Evolutionary conservation across 768 basidiomycete species (phyloP).

Genomic region (Dioszegia hungarica): DNA sequence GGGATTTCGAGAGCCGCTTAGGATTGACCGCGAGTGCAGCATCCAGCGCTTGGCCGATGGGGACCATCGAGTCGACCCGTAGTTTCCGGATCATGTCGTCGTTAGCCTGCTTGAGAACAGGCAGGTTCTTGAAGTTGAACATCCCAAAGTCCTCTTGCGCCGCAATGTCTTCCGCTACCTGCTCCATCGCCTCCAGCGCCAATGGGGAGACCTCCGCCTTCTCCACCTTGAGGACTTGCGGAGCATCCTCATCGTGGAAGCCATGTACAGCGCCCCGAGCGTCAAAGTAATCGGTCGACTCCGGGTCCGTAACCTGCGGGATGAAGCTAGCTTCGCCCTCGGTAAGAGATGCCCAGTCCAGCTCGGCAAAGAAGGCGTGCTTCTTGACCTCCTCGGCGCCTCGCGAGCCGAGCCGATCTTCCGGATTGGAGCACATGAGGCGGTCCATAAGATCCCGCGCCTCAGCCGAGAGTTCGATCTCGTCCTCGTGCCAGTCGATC

Average conservation of each 20-base stretch:
- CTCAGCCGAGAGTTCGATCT: slow-evolving; percentile 66
- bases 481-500: slow-evolving; percentile 94
- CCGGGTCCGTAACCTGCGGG: slow-evolving; percentile 88
- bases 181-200: slow-evolving; percentile 20
- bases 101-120: slow-evolving; percentile 93
- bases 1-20: slow-evolving; percentile 64
- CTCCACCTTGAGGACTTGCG: slow-evolving; percentile 48
- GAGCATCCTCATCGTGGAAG: slow-evolving; percentile 79
- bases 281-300: slow-evolving; percentile 99
- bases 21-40: slow-evolving; percentile 45
- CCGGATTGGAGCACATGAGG: slow-evolving; percentile 74
- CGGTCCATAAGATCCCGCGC: slow-evolving; percentile 85
- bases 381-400: slow-evolving; percentile 89
- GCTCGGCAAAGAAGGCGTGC: slow-evolving; percentile 82
- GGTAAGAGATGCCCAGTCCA: slow-evolving; percentile 91
- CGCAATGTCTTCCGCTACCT: slow-evolving; percentile 27
- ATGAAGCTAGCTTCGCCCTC: slow-evolving; percentile 88
- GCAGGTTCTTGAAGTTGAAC: slow-evolving; percentile 96
- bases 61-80: slow-evolving; percentile 80
- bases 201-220: slow-evolving; percentile 12
- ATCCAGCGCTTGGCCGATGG: slow-evolving; percentile 62
- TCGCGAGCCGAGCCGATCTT: slow-evolving; percentile 70
- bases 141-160: slow-evolving; percentile 81
- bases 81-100: slow-evolving; percentile 96
- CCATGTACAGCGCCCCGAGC: slow-evolving; percentile 85